Evolutionary conservation across 2,329 filamentous ascomycete genomes (phyloP).

Genomic region (Pseudocercospora vitis): DNA sequence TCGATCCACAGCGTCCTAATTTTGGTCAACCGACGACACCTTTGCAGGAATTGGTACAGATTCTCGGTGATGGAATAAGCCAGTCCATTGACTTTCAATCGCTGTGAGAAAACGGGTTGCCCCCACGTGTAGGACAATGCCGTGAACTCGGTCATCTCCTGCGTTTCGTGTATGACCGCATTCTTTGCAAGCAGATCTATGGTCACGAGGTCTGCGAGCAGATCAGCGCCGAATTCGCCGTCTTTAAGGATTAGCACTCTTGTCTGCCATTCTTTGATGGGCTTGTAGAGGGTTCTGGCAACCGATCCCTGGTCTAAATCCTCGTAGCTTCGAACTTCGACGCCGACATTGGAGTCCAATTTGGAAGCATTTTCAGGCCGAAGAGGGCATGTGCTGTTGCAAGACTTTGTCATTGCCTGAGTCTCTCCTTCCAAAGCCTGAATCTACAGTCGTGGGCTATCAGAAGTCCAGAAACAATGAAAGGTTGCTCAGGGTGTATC

Average conservation of each 20-base stretch:
- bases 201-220: neutral
- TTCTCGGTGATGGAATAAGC: slow-evolving; percentile 1
- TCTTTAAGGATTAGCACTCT: neutral
- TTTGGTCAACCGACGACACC: neutral
- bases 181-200: neutral
- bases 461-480: neutral
- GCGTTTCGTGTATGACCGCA: neutral
- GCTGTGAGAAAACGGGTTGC: neutral
- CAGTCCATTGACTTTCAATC: neutral
- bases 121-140: slow-evolving; percentile 15
- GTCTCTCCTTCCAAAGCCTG: neutral
- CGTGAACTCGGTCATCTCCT: slow-evolving; percentile 1
- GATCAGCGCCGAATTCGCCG: neutral
- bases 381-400: neutral
- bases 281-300: neutral
- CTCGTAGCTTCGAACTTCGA: neutral
- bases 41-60: neutral
- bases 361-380: neutral
- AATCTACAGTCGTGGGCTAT: too few species aligned
- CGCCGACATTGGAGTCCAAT: neutral
- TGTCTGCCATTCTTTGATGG: neutral
- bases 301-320: neutral
- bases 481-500: too few species aligned
- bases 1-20: neutral
- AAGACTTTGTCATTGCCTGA: neutral